phyloP scores from a whole-genome alignment of 2,329 filamentous ascomycete genomes.

The Torrubiella hemipterigena region DNA sequence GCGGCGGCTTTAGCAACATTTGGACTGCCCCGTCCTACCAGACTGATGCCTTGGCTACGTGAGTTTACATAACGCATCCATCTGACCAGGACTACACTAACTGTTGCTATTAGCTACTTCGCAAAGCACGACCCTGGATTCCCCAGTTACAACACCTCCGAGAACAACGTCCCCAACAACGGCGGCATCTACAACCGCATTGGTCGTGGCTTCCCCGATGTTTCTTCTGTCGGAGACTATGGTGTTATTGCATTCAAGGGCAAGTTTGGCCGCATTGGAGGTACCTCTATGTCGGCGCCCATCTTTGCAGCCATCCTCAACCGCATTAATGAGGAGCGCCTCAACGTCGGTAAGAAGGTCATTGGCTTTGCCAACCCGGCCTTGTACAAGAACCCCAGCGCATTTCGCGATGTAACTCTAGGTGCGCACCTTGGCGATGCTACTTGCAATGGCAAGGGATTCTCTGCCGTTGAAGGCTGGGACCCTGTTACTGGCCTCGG shows the following conservation, averaged over 20 bases:
- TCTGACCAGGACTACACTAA: conserved; percentile 22
- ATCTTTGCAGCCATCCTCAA: background rate
- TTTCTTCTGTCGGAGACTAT: conserved; percentile 30
- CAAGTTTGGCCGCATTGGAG: conserved; percentile 8
- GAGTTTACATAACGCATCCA: conserved; percentile 20
- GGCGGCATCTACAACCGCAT: conserved; percentile 22
- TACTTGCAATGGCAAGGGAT: conserved; percentile 1
- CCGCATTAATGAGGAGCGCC: background rate
- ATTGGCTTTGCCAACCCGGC: background rate
- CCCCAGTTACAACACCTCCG: conserved; percentile 13
- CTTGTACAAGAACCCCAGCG: conserved; percentile 1
- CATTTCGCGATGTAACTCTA: conserved; percentile 4
- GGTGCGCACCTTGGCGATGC: conserved; percentile 3
- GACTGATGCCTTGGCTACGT: conserved; percentile 22
- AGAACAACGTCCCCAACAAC: conserved; percentile 24
- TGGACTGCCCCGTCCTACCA: conserved; percentile 35
- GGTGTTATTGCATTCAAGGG: conserved; percentile 23
- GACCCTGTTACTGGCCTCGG: conserved; percentile 6
- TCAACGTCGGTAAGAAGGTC: background rate
- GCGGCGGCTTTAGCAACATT: conserved; percentile 27
- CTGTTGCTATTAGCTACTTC: no score
- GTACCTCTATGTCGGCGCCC: background rate
- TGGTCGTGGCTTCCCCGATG: conserved; percentile 25
- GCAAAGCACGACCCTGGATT: conserved; percentile 23
- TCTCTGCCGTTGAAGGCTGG: conserved; percentile 6